Percentiles rank a stretch among this genome's conserved stretches.
Conservation (phyloP, 2,329 filamentous ascomycete species). For the Penicillium corylophilum region DNA sequence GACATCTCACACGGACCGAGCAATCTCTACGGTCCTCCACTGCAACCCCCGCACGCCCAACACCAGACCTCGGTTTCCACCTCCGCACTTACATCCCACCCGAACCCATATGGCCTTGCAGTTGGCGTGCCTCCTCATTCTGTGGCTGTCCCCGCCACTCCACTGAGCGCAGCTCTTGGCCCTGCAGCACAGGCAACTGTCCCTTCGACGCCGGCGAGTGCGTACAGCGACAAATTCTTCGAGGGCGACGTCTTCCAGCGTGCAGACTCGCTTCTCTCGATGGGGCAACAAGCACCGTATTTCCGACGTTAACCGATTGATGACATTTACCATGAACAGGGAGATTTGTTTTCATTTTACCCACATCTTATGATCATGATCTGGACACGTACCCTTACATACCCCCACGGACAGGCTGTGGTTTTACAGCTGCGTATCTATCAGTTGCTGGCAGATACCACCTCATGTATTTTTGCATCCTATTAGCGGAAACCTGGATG, state of each 20-base stretch:
- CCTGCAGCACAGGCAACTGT: slow-evolving; percentile 89
- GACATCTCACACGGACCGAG: slow-evolving; percentile 35
- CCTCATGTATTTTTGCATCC: neutral
- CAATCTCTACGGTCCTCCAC: slow-evolving; percentile 36
- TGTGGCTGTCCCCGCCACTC: slow-evolving; percentile 73
- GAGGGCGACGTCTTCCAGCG: slow-evolving; percentile 51
- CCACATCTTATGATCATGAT: slow-evolving; percentile 16
- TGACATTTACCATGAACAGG: neutral
- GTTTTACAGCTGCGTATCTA: neutral
- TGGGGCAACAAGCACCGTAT: slow-evolving; percentile 43
- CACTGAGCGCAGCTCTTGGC: slow-evolving; percentile 82
- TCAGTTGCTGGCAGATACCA: neutral
- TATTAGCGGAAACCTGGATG: slow-evolving; percentile 3
- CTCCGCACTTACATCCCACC: slow-evolving; percentile 19
- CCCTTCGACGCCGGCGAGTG: slow-evolving; percentile 58
- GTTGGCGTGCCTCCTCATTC: slow-evolving; percentile 48
- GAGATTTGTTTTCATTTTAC: neutral
- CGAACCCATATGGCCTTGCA: slow-evolving; percentile 25
- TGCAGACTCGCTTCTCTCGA: slow-evolving; percentile 48
- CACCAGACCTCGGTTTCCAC: slow-evolving; percentile 33
- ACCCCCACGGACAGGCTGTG: neutral
- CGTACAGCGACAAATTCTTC: slow-evolving; percentile 50
- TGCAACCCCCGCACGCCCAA: slow-evolving; percentile 33
- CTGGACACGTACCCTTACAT: neutral
- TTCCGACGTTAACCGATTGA: slow-evolving; percentile 29